Conservation (phyloP, 495 filamentous ascomycete species). For the Pseudomonodictys pantanalensis region DNA sequence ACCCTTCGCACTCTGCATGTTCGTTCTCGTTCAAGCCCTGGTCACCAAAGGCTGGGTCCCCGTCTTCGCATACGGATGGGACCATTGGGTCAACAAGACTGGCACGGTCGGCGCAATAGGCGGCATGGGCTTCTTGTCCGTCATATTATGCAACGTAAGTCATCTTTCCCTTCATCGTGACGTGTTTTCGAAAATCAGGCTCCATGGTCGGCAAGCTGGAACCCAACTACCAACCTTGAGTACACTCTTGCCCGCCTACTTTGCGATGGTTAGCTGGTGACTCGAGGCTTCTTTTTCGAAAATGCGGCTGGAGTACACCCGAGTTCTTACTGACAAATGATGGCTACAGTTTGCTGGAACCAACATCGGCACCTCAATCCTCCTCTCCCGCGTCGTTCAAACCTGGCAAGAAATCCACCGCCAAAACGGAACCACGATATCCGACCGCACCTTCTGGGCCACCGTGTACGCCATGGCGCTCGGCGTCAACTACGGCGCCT, state of each 20-base stretch:
- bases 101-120: constrained; percentile 61
- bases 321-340: not conserved
- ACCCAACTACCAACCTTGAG: too few species aligned
- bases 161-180: not conserved
- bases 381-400: constrained; percentile 63
- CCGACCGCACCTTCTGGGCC: constrained; percentile 61
- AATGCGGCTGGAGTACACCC: too few species aligned
- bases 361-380: constrained; percentile 68
- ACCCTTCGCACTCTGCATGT: constrained; percentile 66
- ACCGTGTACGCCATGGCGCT: constrained; percentile 67
- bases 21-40: constrained; percentile 64
- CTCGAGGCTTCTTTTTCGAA: too few species aligned
- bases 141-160: constrained; percentile 66
- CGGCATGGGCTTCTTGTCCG: constrained; percentile 66
- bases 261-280: too few species aligned
- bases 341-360: constrained; percentile 62
- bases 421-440: constrained; percentile 45
- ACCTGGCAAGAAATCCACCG: constrained; percentile 57
- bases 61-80: constrained; percentile 65
- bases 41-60: constrained; percentile 66
- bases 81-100: constrained; percentile 64
- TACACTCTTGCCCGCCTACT: too few species aligned
- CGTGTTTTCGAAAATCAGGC: too few species aligned
- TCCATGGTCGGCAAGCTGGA: too few species aligned
- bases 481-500: constrained; percentile 67